Percentiles rank a stretch among this genome's conserved stretches.
Evolutionary conservation across 1,284 basidiomycete genomes (phyloP).

Genomic region (Trichosporon ovoides): DNA sequence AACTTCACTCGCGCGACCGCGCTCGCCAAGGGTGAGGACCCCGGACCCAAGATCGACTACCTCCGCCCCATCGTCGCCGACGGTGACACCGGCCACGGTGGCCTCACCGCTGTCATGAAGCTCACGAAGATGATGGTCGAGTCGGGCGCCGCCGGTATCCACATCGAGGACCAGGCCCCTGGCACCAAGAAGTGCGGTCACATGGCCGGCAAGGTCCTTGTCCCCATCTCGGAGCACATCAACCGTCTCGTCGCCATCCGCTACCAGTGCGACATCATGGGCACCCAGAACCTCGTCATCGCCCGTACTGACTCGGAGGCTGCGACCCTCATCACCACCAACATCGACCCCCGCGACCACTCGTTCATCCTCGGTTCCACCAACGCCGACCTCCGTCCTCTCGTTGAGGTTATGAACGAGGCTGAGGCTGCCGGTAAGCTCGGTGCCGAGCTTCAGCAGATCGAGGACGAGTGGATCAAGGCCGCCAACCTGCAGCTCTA

Average conservation of each 20-base stretch:
- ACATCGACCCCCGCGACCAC: conserved; percentile 95
- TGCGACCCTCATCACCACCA: conserved; percentile 91
- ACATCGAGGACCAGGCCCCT: conserved; percentile 71
- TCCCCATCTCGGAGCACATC: conserved; percentile 68
- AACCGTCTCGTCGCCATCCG: conserved; percentile 72
- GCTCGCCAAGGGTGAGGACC: conserved; percentile 52
- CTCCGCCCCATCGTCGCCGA: conserved; percentile 89
- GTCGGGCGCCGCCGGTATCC: conserved; percentile 65
- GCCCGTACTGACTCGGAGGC: conserved; percentile 79
- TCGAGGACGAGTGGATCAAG: conserved; percentile 82
- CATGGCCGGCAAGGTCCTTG: conserved; percentile 67
- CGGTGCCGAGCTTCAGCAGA: conserved; percentile 71
- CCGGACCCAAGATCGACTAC: conserved; percentile 63
- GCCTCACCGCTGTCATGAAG: conserved; percentile 93
- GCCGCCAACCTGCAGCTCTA: conserved; percentile 75
- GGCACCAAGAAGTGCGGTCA: conserved; percentile 57
- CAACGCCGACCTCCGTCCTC: conserved; percentile 62
- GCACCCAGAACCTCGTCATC: conserved; percentile 67
- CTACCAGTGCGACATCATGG: conserved; percentile 74
- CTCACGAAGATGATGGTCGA: conserved; percentile 75
- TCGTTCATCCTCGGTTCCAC: conserved; percentile 91
- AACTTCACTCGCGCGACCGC: conserved; percentile 58
- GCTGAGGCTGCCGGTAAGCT: conserved; percentile 75
- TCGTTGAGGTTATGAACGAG: conserved; percentile 75
- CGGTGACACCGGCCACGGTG: conserved; percentile 70